phyloP scores from a whole-genome alignment of 352 stramenopile genomes.

The Ophiocytium majus region DNA sequence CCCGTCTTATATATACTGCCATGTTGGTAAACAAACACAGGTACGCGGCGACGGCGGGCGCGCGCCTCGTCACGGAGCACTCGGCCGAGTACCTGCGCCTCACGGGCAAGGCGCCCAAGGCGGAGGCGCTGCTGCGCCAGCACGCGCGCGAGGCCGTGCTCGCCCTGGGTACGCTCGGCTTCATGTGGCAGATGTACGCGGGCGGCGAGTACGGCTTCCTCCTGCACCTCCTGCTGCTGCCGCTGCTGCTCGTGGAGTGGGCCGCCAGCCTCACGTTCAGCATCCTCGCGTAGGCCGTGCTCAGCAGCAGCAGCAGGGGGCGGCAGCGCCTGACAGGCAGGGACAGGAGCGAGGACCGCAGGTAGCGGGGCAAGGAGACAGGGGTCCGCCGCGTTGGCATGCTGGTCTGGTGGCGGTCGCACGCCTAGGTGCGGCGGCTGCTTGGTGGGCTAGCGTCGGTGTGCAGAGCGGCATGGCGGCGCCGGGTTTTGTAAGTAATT shows the following conservation, averaged over 20 bases:
- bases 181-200: background rate
- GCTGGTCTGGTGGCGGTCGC: too few relatives aligned
- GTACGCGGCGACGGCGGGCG: constrained; percentile 2
- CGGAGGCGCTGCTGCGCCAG: background rate
- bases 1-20: too few relatives aligned
- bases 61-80: background rate
- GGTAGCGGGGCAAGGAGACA: too few relatives aligned
- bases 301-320: too few relatives aligned
- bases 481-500: too few relatives aligned
- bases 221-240: background rate
- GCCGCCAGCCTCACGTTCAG: background rate
- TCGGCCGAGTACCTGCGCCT: background rate
- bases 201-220: background rate
- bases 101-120: background rate
- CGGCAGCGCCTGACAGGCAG: too few relatives aligned
- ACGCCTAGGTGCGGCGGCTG: too few relatives aligned
- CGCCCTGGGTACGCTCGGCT: background rate
- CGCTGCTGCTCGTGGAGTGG: background rate
- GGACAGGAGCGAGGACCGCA: too few relatives aligned
- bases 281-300: background rate
- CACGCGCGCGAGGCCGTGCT: background rate
- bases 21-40: too few relatives aligned
- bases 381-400: too few relatives aligned
- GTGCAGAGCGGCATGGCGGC: too few relatives aligned
- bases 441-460: too few relatives aligned